phyloP scores from a whole-genome alignment of 768 basidiomycete genomes.

The Dioszegia hungarica region DNA sequence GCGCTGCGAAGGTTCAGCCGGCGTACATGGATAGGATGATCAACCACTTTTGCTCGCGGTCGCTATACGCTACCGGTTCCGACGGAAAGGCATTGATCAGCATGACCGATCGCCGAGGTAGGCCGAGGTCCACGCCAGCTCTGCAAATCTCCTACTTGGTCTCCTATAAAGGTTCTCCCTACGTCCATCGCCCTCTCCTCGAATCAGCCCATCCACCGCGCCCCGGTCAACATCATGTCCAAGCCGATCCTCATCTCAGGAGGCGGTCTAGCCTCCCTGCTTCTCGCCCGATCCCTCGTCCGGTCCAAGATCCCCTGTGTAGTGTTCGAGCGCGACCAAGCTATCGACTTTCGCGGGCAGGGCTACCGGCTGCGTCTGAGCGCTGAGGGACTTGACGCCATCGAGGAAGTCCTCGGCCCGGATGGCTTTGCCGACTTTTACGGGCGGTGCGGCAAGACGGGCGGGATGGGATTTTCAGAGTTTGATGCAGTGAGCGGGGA shows the following conservation, averaged over 20 bases:
- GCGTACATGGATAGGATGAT: no score
- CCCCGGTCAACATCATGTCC: not conserved
- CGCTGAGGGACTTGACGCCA: constrained; percentile 20
- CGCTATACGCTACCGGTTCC: no score
- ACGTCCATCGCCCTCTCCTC: no score
- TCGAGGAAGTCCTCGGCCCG: constrained; percentile 16
- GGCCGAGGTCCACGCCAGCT: no score
- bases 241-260: constrained; percentile 27
- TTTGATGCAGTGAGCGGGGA: constrained; percentile 17
- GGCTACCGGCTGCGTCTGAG: constrained; percentile 25
- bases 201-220: no score
- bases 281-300: constrained; percentile 19
- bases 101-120: no score
- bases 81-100: no score
- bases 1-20: no score
- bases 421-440: constrained; percentile 14
- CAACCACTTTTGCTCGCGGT: no score
- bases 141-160: no score
- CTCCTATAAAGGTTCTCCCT: no score
- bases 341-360: constrained; percentile 16
- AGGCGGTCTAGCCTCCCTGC: constrained; percentile 22
- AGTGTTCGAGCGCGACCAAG: constrained; percentile 20
- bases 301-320: constrained; percentile 20
- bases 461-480: constrained; percentile 10
- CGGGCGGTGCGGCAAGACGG: constrained; percentile 18